A percentile compares a stretch with the other conserved stretches of the same genome.
These are phyloP conservation scores for Phlebiopsis flavidoalba DNA, from an alignment of 768 basidiomycete genomes.

Conservation along the genomic window DNA sequence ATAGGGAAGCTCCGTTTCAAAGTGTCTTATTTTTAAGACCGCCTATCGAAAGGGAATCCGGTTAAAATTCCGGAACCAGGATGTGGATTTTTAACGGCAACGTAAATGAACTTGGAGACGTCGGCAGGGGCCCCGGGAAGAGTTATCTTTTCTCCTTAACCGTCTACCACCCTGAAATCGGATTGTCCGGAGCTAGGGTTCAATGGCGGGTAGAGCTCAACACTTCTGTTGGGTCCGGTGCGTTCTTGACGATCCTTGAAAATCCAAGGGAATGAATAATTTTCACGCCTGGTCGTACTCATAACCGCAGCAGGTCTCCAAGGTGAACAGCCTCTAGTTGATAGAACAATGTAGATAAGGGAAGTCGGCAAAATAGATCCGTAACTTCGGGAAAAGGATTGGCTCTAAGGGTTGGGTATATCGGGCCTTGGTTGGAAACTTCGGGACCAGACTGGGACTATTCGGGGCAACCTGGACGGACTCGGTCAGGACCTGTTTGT, in stretches of 20 bases:
- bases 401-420: constrained; percentile 76
- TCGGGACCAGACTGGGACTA: constrained; percentile 65
- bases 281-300: constrained; percentile 71
- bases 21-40: constrained; percentile 55
- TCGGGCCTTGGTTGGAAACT: constrained; percentile 73
- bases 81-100: constrained; percentile 67
- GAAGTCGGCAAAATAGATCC: constrained; percentile 78
- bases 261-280: constrained; percentile 71
- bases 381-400: constrained; percentile 79
- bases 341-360: constrained; percentile 79
- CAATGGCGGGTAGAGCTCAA: constrained; percentile 66
- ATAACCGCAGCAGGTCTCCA: constrained; percentile 79
- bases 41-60: constrained; percentile 75
- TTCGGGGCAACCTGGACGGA: constrained; percentile 54
- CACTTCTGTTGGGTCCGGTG: constrained; percentile 70
- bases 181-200: constrained; percentile 73
- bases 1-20: constrained; percentile 73
- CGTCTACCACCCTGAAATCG: constrained; percentile 68
- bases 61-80: constrained; percentile 76
- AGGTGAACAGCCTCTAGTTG: constrained; percentile 80
- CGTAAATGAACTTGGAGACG: constrained; percentile 58
- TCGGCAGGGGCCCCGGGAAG: constrained; percentile 70
- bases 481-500: constrained; percentile 34
- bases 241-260: constrained; percentile 73
- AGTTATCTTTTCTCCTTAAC: constrained; percentile 79